Evolutionary conservation across 1,139 yeast genomes (phyloP).

Genomic region (Yamadazyma aaseri): DNA sequence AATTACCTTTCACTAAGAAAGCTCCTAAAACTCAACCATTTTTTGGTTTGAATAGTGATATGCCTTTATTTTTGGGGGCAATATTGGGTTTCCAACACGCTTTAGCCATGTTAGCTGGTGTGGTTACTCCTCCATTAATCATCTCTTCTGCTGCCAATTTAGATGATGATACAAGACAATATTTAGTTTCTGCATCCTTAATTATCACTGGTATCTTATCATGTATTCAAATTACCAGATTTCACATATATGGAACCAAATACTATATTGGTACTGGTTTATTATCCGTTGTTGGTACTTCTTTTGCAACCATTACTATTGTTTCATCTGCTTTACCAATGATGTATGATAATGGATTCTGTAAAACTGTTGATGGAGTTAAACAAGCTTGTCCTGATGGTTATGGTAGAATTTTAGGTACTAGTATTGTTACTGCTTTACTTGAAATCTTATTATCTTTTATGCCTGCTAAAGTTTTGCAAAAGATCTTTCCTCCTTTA

Average conservation of each 20-base stretch:
- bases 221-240: slow-evolving; percentile 73
- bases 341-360: slow-evolving; percentile 73
- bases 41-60: slow-evolving; percentile 72
- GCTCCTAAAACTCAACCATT: slow-evolving; percentile 66
- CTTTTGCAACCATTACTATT: slow-evolving; percentile 83
- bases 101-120: slow-evolving; percentile 87
- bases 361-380: slow-evolving; percentile 63
- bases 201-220: slow-evolving; percentile 77
- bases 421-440: slow-evolving; percentile 74
- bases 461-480: slow-evolving; percentile 68
- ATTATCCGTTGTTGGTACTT: slow-evolving; percentile 84
- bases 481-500: slow-evolving; percentile 77
- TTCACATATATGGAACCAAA: slow-evolving; percentile 69
- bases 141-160: slow-evolving; percentile 64
- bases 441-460: slow-evolving; percentile 71
- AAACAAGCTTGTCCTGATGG: slow-evolving; percentile 84
- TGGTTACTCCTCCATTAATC: slow-evolving; percentile 80
- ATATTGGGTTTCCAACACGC: slow-evolving; percentile 84
- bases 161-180: slow-evolving; percentile 49
- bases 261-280: slow-evolving; percentile 85
- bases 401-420: slow-evolving; percentile 81
- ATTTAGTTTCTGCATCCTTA: slow-evolving; percentile 74
- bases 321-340: slow-evolving; percentile 73
- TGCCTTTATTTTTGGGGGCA: slow-evolving; percentile 76
- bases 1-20: slow-evolving; percentile 61